Conservation (phyloP, 768 basidiomycete genomes). For the Chalciporus pseudorubinellus region DNA sequence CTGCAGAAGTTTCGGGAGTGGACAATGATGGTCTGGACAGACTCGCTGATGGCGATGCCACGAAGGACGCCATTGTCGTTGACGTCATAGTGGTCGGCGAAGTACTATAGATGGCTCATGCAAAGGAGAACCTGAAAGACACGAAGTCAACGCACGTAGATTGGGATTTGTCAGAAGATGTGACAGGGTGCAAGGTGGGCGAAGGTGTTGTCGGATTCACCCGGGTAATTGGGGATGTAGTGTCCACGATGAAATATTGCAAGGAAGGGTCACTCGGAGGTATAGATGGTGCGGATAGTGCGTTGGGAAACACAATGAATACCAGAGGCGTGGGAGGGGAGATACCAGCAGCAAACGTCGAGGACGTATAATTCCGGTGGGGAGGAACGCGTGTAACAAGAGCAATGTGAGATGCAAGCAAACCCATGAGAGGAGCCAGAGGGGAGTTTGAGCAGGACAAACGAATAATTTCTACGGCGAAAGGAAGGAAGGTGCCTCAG, state of each 20-base stretch:
- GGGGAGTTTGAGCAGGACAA: slow-evolving; percentile 1
- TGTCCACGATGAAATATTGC: slow-evolving; percentile 9
- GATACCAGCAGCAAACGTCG: slow-evolving; percentile 11
- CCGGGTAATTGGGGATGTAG: slow-evolving; percentile 23
- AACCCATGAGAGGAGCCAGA: slow-evolving; percentile 4
- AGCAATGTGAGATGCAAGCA: slow-evolving; percentile 10
- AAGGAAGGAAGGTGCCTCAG: slow-evolving; percentile 3
- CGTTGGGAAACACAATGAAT: slow-evolving; percentile 10
- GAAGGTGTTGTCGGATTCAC: slow-evolving; percentile 18
- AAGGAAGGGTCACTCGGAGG: slow-evolving; percentile 6
- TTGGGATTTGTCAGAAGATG: slow-evolving; percentile 11
- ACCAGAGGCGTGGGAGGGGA: slow-evolving; percentile 5
- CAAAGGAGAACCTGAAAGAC: slow-evolving; percentile 1
- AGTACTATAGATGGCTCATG: slow-evolving; percentile 19
- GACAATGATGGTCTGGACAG: slow-evolving; percentile 9
- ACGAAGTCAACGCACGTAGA: slow-evolving; percentile 24
- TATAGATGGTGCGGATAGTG: slow-evolving; percentile 7
- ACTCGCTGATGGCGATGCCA: slow-evolving; percentile 13
- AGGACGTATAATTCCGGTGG: slow-evolving; percentile 22
- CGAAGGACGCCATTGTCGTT: slow-evolving; percentile 9
- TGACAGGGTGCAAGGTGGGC: slow-evolving; percentile 10
- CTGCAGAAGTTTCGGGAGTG: slow-evolving; percentile 8
- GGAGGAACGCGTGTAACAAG: slow-evolving; percentile 5
- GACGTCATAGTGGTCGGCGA: slow-evolving; percentile 10
- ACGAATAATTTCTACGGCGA: slow-evolving; percentile 3